Evolutionary conservation across 2,329 filamentous ascomycete genomes (phyloP).

Genomic region (Ophiosphaerella narmari): DNA sequence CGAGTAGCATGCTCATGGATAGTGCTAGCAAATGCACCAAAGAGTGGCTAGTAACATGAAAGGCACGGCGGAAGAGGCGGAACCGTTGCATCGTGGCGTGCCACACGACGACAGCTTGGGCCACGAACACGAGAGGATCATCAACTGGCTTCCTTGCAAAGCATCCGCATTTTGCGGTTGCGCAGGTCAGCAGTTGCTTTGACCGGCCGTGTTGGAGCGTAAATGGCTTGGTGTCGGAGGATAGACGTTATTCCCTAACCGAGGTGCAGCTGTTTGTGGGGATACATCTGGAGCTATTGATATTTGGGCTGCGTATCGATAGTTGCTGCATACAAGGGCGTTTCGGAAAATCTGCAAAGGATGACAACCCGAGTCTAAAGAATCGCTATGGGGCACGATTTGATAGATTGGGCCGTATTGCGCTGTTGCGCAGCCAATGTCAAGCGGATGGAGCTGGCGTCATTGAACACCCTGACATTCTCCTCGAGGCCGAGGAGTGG

Average conservation of each 20-base stretch:
- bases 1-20: neutral
- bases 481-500: too few species aligned
- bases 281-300: neutral
- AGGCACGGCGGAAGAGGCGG: neutral
- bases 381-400: too few species aligned
- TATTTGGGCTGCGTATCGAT: conserved; percentile 14
- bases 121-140: conserved; percentile 17
- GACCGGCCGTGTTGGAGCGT: too few species aligned
- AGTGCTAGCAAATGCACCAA: neutral
- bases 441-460: neutral
- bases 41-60: neutral
- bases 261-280: neutral
- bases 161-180: neutral
- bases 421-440: neutral
- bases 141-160: neutral
- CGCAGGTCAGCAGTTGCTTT: neutral
- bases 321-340: neutral
- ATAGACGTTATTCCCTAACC: neutral
- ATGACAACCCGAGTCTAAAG: too few species aligned
- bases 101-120: conserved; percentile 2
- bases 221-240: conserved; percentile 1
- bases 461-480: conserved; percentile 9
- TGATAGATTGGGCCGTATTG: too few species aligned
- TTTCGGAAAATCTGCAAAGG: too few species aligned
- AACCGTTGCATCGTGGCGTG: conserved; percentile 9